phyloP scores from a whole-genome alignment of 1,284 basidiomycete species.

The Apiotrichum montevideense region DNA sequence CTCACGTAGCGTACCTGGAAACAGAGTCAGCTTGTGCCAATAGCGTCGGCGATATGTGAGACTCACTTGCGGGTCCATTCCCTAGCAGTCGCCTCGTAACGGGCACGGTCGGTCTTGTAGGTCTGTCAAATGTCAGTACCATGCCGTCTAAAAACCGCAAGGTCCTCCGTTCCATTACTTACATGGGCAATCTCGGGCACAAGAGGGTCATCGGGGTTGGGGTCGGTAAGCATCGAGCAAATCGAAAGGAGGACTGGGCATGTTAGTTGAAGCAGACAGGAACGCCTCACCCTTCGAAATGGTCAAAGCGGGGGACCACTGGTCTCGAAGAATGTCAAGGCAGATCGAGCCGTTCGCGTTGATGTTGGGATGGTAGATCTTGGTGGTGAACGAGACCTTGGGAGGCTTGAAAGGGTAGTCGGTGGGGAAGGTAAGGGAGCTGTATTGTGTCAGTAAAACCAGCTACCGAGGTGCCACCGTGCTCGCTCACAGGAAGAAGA shows the following conservation, averaged over 20 bases:
- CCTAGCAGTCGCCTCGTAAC: conserved; percentile 89
- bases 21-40: background rate
- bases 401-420: conserved; percentile 99
- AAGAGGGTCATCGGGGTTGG: conserved; percentile 89
- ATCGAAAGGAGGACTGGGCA: conserved; percentile 78
- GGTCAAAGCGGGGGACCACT: conserved; percentile 96
- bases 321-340: conserved; percentile 92
- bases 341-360: conserved; percentile 86
- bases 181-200: conserved; percentile 55
- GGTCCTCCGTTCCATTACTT: conserved; percentile 14
- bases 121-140: conserved; percentile 53
- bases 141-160: background rate
- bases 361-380: conserved; percentile 78
- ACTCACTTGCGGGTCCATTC: conserved; percentile 93
- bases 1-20: conserved; percentile 30
- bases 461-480: background rate
- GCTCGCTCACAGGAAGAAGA: conserved; percentile 73
- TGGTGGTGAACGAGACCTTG: conserved; percentile 97
- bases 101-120: conserved; percentile 90
- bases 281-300: conserved; percentile 81
- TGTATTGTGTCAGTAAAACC: conserved; percentile 14
- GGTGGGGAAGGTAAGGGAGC: conserved; percentile 49
- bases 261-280: background rate
- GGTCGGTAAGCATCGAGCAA: conserved; percentile 94
- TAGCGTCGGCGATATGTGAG: background rate